phyloP scores from a whole-genome alignment of 2,329 filamentous ascomycete genomes.

The Purpureocillium takamizusanense region DNA sequence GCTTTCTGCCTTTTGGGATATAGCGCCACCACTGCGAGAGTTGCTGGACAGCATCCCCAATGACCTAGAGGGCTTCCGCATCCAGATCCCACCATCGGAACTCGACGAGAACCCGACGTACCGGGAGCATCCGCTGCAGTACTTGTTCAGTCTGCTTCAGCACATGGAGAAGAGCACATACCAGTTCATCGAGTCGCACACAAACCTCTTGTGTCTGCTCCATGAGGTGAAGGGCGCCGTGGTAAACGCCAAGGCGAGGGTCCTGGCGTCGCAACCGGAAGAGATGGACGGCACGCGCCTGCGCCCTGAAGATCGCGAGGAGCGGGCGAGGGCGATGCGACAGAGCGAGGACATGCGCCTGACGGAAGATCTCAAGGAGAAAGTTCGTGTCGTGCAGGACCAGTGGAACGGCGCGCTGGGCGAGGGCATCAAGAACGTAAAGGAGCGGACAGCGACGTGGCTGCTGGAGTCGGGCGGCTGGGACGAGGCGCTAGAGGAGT shows the following conservation, averaged over 20 bases:
- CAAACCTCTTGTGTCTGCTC: conserved; percentile 77
- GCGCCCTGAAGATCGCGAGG: conserved; percentile 21
- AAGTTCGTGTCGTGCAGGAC: conserved; percentile 80
- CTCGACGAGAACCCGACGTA: conserved; percentile 82
- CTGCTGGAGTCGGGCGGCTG: conserved; percentile 74
- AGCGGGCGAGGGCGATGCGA: conserved; percentile 46
- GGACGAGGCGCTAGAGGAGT: conserved; percentile 66
- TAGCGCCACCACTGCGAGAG: conserved; percentile 71
- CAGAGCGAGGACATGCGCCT: conserved; percentile 60
- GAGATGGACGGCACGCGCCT: conserved; percentile 25
- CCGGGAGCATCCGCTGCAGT: conserved; percentile 73
- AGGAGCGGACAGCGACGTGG: conserved; percentile 64
- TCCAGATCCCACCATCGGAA: conserved; percentile 72
- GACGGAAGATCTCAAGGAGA: conserved; percentile 86
- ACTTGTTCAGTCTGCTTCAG: conserved; percentile 74
- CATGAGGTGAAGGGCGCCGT: conserved; percentile 83
- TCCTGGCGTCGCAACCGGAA: conserved; percentile 56
- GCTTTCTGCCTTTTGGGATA: conserved; percentile 94
- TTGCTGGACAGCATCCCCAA: conserved; percentile 73
- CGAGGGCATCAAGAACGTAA: conserved; percentile 62
- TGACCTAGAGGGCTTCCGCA: conserved; percentile 49
- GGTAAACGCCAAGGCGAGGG: conserved; percentile 57
- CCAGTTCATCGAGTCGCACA: conserved; percentile 94
- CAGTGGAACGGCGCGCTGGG: conserved; percentile 89
- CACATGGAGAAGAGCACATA: conserved; percentile 91